A percentile compares a stretch with the other conserved stretches of the same genome.
Evolutionary conservation across 768 basidiomycete species (phyloP).

Genomic region (Tricholoma saponaceum): DNA sequence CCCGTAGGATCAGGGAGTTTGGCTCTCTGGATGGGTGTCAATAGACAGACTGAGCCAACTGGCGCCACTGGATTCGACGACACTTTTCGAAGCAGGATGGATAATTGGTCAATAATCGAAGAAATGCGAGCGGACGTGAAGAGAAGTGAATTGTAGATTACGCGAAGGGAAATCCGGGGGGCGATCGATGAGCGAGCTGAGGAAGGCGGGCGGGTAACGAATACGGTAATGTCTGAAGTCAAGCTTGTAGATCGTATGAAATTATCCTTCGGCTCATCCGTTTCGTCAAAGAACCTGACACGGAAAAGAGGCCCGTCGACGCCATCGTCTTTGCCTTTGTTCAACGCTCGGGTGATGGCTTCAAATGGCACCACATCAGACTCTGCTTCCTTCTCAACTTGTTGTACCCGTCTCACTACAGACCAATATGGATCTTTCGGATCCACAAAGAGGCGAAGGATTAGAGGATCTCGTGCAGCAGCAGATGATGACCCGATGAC

Average conservation of each 20-base stretch:
- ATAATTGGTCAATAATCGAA: slow-evolving; percentile 82
- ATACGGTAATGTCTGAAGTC: slow-evolving; percentile 91
- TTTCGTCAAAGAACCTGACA: slow-evolving; percentile 96
- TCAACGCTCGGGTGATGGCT: slow-evolving; percentile 62
- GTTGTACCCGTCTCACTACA: slow-evolving; percentile 80
- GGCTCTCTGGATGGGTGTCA: slow-evolving; percentile 65
- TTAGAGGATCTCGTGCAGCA: slow-evolving; percentile 67
- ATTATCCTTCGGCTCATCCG: slow-evolving; percentile 64
- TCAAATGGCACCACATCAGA: slow-evolving; percentile 81
- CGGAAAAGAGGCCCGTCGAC: slow-evolving; percentile 75
- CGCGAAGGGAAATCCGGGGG: slow-evolving; percentile 72
- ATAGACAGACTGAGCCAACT: slow-evolving; percentile 76
- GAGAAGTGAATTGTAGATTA: slow-evolving; percentile 92
- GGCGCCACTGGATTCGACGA: slow-evolving; percentile 62
- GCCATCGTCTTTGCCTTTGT: slow-evolving; percentile 59
- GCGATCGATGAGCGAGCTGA: slow-evolving; percentile 68
- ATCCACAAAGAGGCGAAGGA: slow-evolving; percentile 80
- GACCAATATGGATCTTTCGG: slow-evolving; percentile 88
- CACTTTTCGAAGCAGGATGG: slow-evolving; percentile 68
- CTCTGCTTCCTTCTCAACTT: slow-evolving; percentile 79
- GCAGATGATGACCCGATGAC: slow-evolving; percentile 88
- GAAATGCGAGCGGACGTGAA: slow-evolving; percentile 79
- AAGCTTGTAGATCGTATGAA: slow-evolving; percentile 79
- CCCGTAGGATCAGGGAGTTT: slow-evolving; percentile 80
- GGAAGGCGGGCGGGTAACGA: slow-evolving; percentile 70